These are phyloP conservation scores for Hyphopichia fennica DNA, from an alignment of 1,139 yeast genomes.

Conservation along the genomic window DNA sequence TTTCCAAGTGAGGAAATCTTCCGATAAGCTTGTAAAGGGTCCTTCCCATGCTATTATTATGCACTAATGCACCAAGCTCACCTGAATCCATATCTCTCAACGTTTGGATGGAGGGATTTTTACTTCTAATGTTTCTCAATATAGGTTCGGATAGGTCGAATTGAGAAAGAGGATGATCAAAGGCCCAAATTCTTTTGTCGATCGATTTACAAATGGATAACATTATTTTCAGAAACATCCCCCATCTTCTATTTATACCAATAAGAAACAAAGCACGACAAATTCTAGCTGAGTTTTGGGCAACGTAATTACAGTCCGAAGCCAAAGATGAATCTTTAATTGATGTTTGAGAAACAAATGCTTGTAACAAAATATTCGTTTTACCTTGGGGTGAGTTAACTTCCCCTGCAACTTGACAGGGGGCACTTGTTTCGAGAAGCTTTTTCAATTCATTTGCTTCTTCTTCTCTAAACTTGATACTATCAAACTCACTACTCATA, in stretches of 20 bases:
- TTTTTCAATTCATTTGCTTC: slow-evolving; percentile 72
- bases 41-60: slow-evolving; percentile 72
- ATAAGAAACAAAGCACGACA: slow-evolving; percentile 86
- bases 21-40: slow-evolving; percentile 61
- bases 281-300: slow-evolving; percentile 92
- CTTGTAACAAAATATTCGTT: slow-evolving; percentile 83
- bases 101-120: slow-evolving; percentile 67
- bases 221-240: slow-evolving; percentile 70
- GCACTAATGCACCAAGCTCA: slow-evolving; percentile 89
- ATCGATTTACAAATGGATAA: slow-evolving; percentile 82
- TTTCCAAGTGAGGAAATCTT: slow-evolving; percentile 69
- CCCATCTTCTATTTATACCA: slow-evolving; percentile 90
- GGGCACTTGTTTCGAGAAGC: slow-evolving; percentile 60
- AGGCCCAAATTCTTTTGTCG: slow-evolving; percentile 83
- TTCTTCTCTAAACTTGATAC: slow-evolving; percentile 85
- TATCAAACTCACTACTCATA: slow-evolving; percentile 93
- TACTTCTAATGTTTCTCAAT: slow-evolving; percentile 59
- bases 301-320: slow-evolving; percentile 90
- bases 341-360: slow-evolving; percentile 74
- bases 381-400: slow-evolving; percentile 79
- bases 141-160: slow-evolving; percentile 76
- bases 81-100: slow-evolving; percentile 70
- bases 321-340: slow-evolving; percentile 78
- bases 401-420: slow-evolving; percentile 84
- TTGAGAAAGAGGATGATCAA: slow-evolving; percentile 87